Evolutionary conservation across 768 basidiomycete genomes (phyloP), one percentile per base, ranked within the genome.

Genomic region (Dioszegia crocea): DNA sequence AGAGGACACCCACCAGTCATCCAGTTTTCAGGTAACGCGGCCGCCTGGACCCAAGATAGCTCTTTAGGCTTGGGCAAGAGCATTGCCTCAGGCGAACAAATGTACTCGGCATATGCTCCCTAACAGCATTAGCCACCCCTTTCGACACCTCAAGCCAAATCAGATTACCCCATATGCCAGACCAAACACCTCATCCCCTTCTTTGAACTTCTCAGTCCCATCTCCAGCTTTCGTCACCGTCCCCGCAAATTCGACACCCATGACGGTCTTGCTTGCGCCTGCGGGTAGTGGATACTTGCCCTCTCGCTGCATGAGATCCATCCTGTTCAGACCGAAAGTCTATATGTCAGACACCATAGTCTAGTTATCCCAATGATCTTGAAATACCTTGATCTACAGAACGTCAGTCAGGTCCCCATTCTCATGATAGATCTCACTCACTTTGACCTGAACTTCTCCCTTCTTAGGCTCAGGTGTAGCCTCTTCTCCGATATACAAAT

Each of bases 21-120:
- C 78, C 87, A 93, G 60, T 83, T 85, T 78, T 98, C 93, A 0
- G 89, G 89, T 39, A 96, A 84, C 65, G 85, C 86, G 14, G 92
- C 91, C 9, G 90, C 91, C 70, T 96, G 85, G 0, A 79, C 81
- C 88, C 88, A 94, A 29, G 85, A 83, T 60, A 98, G 79, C 72
- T 85, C 77, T 26, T 75, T 71, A 6, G 91, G 90, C 76, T 97
- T 96, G 61, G 71, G 79, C 58, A 91, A 78, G 57, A 94, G 73
- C 78, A 88, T 83, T 2, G 82, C 83, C 59, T 85, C 80, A 8
- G 82, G 80, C 40, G 85, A 83, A 26, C 80, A 83, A 62, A 97
- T 84, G 73, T 85, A 93, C 74, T 93, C 88, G 33, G 91, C 91
- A 69, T 92, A 93, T 43, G 91, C 90, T 33, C 91, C 91, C 91